phyloP scores from a whole-genome alignment of 306 rosid genomes.

The Morella rubra region DNA sequence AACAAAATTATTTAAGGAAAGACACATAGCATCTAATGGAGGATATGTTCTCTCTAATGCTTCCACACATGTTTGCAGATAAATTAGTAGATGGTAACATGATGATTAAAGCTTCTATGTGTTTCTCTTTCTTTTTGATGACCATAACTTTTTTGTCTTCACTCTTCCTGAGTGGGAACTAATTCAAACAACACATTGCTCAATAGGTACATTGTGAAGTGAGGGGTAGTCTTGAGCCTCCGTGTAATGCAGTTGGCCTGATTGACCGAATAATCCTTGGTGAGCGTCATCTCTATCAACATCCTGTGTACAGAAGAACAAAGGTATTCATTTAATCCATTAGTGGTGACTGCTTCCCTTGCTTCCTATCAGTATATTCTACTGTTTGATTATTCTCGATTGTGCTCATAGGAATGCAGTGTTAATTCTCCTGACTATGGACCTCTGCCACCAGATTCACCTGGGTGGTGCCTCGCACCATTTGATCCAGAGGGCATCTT shows the following conservation, averaged over 20 bases:
- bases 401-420: slow-evolving; percentile 65
- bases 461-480: slow-evolving; percentile 81
- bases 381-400: slow-evolving; percentile 17
- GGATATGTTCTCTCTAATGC: background rate
- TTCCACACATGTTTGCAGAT: background rate
- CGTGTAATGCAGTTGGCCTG: slow-evolving; percentile 73
- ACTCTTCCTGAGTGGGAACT: slow-evolving; percentile 16
- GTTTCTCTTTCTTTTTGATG: background rate
- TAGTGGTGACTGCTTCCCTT: slow-evolving; percentile 16
- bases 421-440: slow-evolving; percentile 77
- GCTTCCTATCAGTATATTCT: background rate
- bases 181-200: slow-evolving; percentile 16
- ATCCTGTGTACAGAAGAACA: slow-evolving; percentile 73
- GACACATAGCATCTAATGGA: background rate
- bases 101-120: background rate
- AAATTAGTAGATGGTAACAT: background rate
- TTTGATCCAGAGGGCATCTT: slow-evolving; percentile 81
- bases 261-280: slow-evolving; percentile 70
- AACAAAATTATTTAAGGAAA: background rate
- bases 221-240: slow-evolving; percentile 80
- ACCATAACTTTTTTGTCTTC: background rate
- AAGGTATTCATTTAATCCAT: slow-evolving; percentile 38
- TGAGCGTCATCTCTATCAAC: slow-evolving; percentile 66
- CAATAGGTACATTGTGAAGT: slow-evolving; percentile 62
- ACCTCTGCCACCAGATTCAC: slow-evolving; percentile 66